Conservation (phyloP, 2,329 filamentous ascomycete genomes). For the Ophiostoma quercus region DNA sequence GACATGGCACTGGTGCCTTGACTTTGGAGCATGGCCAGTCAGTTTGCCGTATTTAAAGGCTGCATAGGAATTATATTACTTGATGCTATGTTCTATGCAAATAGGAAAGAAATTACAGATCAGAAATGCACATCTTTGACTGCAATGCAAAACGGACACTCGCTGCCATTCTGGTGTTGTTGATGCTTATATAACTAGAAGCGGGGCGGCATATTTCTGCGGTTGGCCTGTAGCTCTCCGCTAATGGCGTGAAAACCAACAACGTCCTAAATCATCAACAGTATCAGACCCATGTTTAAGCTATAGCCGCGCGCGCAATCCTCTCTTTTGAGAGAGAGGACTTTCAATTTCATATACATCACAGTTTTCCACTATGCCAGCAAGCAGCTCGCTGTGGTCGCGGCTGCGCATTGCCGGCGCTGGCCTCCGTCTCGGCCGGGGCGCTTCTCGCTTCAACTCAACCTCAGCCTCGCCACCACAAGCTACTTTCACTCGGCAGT, state of each 20-base stretch:
- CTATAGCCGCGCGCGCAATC: conserved; percentile 12
- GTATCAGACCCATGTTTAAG: neutral
- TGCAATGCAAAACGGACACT: neutral
- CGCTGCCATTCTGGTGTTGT: neutral
- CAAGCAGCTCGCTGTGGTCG: conserved; percentile 22
- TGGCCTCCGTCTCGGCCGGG: neutral
- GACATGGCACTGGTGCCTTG: neutral
- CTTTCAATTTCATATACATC: neutral
- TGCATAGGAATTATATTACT: no score
- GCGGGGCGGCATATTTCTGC: conserved; percentile 11
- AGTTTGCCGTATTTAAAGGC: neutral
- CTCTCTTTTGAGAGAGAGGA: conserved; percentile 7
- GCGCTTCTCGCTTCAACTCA: neutral
- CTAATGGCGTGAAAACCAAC: neutral
- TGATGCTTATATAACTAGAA: conserved; percentile 13
- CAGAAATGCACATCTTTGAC: neutral
- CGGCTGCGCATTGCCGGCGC: conserved; percentile 12
- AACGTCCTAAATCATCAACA: neutral
- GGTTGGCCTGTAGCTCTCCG: neutral
- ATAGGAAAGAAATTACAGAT: neutral
- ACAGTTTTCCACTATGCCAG: neutral
- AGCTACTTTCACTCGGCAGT: conserved; percentile 34
- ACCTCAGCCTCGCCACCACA: neutral
- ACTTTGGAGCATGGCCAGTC: neutral
- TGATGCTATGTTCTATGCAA: neutral